Percentiles rank a stretch among this genome's conserved stretches.
Evolutionary conservation across 192 early-diverging fungal genomes (phyloP).

Genomic region (Umbelopsis sp.): DNA sequence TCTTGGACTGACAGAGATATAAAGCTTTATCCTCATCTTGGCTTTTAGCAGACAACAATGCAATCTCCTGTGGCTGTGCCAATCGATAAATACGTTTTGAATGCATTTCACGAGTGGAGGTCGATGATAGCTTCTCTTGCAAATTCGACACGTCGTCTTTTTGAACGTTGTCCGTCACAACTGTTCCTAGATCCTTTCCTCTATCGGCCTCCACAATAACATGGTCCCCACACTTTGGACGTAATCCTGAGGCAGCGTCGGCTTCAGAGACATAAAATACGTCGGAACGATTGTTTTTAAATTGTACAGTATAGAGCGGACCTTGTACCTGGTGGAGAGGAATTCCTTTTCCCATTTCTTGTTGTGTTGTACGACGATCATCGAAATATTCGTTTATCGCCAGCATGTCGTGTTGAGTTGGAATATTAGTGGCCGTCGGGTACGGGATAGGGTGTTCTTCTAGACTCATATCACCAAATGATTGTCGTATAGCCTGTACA

Average conservation of each 20-base stretch:
- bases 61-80: constrained; percentile 79
- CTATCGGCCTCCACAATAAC: constrained; percentile 91
- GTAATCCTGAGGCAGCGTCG: constrained; percentile 38
- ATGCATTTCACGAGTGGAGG: constrained; percentile 58
- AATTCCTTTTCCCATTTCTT: constrained; percentile 51
- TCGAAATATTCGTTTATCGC: constrained; percentile 38
- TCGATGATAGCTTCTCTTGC: constrained; percentile 41
- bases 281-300: constrained; percentile 87
- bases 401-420: constrained; percentile 1
- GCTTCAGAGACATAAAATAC: constrained; percentile 72
- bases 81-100: constrained; percentile 87
- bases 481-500: constrained; percentile 13
- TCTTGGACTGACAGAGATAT: constrained; percentile 84
- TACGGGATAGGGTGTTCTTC: constrained; percentile 7
- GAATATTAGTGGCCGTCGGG: not conserved
- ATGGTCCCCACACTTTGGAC: constrained; percentile 60
- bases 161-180: constrained; percentile 68
- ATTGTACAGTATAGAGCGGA: constrained; percentile 81
- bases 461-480: constrained; percentile 23
- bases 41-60: constrained; percentile 74
- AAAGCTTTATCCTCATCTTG: constrained; percentile 92
- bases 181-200: constrained; percentile 87
- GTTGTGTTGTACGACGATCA: constrained; percentile 30
- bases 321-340: constrained; percentile 51
- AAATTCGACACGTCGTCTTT: constrained; percentile 47